Evolutionary conservation across 2,329 filamentous ascomycete genomes (phyloP).

Genomic region (Rutstroemia sp.): DNA sequence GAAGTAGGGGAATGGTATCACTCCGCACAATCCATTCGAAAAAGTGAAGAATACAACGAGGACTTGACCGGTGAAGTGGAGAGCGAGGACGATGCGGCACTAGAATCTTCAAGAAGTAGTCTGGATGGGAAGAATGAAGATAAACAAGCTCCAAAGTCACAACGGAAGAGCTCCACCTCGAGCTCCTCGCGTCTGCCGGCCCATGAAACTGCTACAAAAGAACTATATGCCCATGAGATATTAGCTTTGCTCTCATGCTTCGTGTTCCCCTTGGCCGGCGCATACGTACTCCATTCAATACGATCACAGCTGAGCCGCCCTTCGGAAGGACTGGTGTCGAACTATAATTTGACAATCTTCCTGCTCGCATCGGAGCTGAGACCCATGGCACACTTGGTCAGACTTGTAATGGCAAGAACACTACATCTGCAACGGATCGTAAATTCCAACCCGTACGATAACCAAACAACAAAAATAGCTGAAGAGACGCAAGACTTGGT

Average conservation of each 20-base stretch:
- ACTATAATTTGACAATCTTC: slow-evolving; percentile 90
- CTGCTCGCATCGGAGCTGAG: slow-evolving; percentile 79
- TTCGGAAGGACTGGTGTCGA: slow-evolving; percentile 80
- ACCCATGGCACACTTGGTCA: slow-evolving; percentile 74
- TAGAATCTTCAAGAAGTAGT: slow-evolving; percentile 17
- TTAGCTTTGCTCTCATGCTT: slow-evolving; percentile 74
- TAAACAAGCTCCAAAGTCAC: slow-evolving; percentile 11
- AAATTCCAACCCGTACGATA: slow-evolving; percentile 41
- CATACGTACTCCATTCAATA: slow-evolving; percentile 76
- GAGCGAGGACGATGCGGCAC: slow-evolving; percentile 35
- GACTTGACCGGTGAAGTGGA: slow-evolving; percentile 34
- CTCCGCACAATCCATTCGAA: slow-evolving; percentile 56
- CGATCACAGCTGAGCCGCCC: slow-evolving; percentile 73
- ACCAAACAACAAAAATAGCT: slow-evolving; percentile 18
- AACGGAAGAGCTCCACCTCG: slow-evolving; percentile 9
- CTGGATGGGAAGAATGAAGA: slow-evolving; percentile 16
- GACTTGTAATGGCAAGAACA: slow-evolving; percentile 70
- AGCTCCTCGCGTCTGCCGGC: slow-evolving; percentile 16
- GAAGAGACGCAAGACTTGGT: slow-evolving; percentile 49
- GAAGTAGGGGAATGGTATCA: slow-evolving; percentile 62
- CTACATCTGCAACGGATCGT: slow-evolving; percentile 74
- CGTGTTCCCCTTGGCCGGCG: slow-evolving; percentile 67
- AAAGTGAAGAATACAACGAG: slow-evolving; percentile 39
- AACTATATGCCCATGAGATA: slow-evolving; percentile 69
- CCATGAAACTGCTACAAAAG: slow-evolving; percentile 40